A percentile compares a stretch with the other conserved stretches of the same genome.
phyloP scores from a whole-genome alignment of 495 filamentous ascomycete genomes.

The Tricharina praecox region DNA sequence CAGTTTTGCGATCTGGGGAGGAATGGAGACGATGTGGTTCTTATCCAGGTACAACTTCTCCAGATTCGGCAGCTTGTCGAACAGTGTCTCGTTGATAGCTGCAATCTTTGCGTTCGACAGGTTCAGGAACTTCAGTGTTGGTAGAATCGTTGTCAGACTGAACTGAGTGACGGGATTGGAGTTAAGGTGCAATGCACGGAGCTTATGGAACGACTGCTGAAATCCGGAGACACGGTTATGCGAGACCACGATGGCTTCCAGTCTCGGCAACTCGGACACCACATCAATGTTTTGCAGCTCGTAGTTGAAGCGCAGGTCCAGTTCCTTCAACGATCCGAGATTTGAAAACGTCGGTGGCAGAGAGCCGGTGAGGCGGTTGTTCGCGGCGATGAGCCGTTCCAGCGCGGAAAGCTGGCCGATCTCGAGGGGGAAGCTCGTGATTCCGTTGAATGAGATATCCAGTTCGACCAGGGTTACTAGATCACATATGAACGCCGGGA shows the following conservation, averaged over 20 bases:
- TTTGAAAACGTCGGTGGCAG: constrained; percentile 53
- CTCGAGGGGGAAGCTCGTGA: constrained; percentile 52
- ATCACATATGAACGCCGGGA: constrained; percentile 69
- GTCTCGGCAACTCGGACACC: constrained; percentile 58
- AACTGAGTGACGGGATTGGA: constrained; percentile 90
- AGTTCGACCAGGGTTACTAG: constrained; percentile 75
- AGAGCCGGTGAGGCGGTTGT: constrained; percentile 64
- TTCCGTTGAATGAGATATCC: constrained; percentile 92
- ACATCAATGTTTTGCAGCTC: constrained; percentile 69
- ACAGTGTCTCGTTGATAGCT: constrained; percentile 65
- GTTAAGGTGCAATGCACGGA: constrained; percentile 71
- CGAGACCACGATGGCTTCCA: constrained; percentile 73
- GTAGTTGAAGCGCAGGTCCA: constrained; percentile 81
- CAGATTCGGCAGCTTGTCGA: constrained; percentile 70
- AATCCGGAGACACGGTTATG: constrained; percentile 86
- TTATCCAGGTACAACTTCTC: constrained; percentile 78
- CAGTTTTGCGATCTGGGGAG: constrained; percentile 65
- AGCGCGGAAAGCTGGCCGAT: constrained; percentile 61
- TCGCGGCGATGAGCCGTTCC: constrained; percentile 86
- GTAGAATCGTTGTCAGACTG: constrained; percentile 56
- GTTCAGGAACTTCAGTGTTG: constrained; percentile 68
- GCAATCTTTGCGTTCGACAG: constrained; percentile 75
- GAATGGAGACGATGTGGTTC: constrained; percentile 86
- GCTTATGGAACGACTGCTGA: constrained; percentile 63
- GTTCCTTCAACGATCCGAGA: constrained; percentile 63